Base-by-base conservation (phyloP, 192 early-diverging fungal genomes). In the Radiomyces spectabilis region DNA sequence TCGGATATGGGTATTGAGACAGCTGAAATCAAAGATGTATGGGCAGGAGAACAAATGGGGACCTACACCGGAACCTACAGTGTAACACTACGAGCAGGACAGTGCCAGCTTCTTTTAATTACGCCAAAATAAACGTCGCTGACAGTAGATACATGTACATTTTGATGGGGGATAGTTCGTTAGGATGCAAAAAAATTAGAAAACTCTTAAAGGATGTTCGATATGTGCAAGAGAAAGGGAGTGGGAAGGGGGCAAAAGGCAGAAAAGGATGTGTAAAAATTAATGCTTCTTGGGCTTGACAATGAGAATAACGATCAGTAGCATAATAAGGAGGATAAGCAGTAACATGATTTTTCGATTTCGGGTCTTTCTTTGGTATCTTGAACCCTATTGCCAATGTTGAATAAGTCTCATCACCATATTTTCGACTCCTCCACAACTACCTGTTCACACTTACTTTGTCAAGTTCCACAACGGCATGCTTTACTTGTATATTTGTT, bases 281-380 rank as follows among this genome's bases (percentile, higher is more conserved):
- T 48, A 48, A 27, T 48, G 46, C 5, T 48, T 48, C 34, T 55
- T 66, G 13, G 80, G 80, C 25, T 89, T 89, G 55, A 88, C 60
- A 43, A 91, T 72, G 39, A 97, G 67, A 43, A 94, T 75, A 12
- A 94, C 72, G 50, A 97, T 74, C 51, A 97, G 61, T 21, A 88
- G 64, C 30, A 85, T 73, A 27, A 94, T 91, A 21, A 94, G 47
- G 1, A 92, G 66, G 26, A 76, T 81, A 29, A 98, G 76, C 5
- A 89, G 58, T 3, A 92, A 68, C 29, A 98, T 94, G 44, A 86
- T 86, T 59, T 92, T 85, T 55, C 92, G 83, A 39, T 88, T 91
- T 34, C 81, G 73, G 15, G 87, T 73, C 49, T 72, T 85, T 51
- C 86, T 87, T 72, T 95, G 93, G 66, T 90, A 88, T 45, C 73